These are phyloP conservation scores for Sclerotinia subarctica DNA, from an alignment of 2,329 filamentous ascomycete genomes.

Conservation along the genomic window DNA sequence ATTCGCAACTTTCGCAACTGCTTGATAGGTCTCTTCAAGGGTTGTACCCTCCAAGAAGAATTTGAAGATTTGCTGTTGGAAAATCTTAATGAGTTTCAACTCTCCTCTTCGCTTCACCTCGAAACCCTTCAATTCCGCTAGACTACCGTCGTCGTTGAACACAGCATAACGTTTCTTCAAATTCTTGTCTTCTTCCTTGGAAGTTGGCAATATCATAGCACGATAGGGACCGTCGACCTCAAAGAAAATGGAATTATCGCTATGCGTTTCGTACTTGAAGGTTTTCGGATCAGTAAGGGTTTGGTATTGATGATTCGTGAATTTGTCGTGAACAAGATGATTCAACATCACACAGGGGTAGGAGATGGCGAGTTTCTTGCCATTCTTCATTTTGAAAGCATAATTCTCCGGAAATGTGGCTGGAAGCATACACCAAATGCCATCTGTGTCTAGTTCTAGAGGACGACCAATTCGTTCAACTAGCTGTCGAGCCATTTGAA, in stretches of 20 bases:
- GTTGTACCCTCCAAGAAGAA: constrained; percentile 94
- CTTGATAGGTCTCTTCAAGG: constrained; percentile 80
- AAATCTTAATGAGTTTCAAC: constrained; percentile 98
- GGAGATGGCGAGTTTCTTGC: constrained; percentile 94
- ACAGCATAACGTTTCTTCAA: constrained; percentile 99
- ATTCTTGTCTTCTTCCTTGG: constrained; percentile 99
- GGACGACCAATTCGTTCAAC: constrained; percentile 92
- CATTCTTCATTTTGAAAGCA: constrained; percentile 86
- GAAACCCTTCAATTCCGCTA: constrained; percentile 95
- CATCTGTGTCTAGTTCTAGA: constrained; percentile 92
- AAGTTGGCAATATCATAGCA: constrained; percentile 95
- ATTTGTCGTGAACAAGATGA: constrained; percentile 88
- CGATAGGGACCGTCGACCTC: constrained; percentile 97
- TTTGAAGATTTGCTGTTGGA: constrained; percentile 98
- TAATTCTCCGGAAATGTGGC: constrained; percentile 97
- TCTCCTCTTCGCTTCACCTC: constrained; percentile 97
- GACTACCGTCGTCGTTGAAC: constrained; percentile 94
- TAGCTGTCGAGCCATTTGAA: constrained; percentile 89
- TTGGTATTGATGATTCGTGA: constrained; percentile 98
- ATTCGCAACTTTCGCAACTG: constrained; percentile 93
- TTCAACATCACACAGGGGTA: constrained; percentile 99
- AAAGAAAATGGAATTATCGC: constrained; percentile 99
- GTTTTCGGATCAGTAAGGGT: constrained; percentile 74
- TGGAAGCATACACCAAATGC: constrained; percentile 99
- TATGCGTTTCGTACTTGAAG: constrained; percentile 93